These are phyloP conservation scores for Boletus subcaerulescens DNA, from an alignment of 768 basidiomycete species.

Conservation along the genomic window DNA sequence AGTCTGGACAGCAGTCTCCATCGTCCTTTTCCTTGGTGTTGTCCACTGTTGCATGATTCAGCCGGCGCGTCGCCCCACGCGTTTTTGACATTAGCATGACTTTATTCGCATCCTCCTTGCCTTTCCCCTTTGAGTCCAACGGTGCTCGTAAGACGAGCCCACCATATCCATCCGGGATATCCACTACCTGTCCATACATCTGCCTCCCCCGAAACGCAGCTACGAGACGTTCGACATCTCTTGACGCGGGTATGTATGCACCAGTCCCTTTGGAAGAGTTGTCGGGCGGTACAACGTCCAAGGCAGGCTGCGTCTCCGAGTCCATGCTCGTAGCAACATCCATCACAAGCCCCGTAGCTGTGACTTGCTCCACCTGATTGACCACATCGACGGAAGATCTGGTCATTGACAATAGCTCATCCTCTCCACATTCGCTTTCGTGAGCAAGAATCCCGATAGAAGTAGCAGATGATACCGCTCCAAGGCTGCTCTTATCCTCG, in stretches of 20 bases:
- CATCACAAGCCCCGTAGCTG: not conserved
- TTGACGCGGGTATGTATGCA: not conserved
- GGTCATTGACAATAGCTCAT: not conserved
- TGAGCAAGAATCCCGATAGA: not conserved
- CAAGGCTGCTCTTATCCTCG: constrained; percentile 4
- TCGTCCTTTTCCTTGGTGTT: constrained; percentile 24
- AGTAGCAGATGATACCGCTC: constrained; percentile 5
- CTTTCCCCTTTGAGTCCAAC: constrained; percentile 10
- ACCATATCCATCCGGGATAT: constrained; percentile 61
- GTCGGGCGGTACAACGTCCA: not conserved
- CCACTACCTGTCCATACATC: constrained; percentile 62
- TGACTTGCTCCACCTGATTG: not conserved
- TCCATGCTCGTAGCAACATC: not conserved
- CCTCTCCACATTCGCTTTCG: not conserved
- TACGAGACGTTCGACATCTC: constrained; percentile 30
- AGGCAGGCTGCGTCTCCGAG: constrained; percentile 12
- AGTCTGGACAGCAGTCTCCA: constrained; percentile 13
- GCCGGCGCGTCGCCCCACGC: constrained; percentile 9
- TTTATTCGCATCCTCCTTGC: constrained; percentile 9
- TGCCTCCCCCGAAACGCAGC: constrained; percentile 76
- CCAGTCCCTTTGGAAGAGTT: not conserved
- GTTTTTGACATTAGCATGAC: constrained; percentile 13
- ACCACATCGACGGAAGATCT: not conserved
- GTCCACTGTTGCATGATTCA: constrained; percentile 27
- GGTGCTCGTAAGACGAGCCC: constrained; percentile 57